Evolutionary conservation across 75 land plant genomes (phyloP).

Genomic region (Pinus taeda): DNA sequence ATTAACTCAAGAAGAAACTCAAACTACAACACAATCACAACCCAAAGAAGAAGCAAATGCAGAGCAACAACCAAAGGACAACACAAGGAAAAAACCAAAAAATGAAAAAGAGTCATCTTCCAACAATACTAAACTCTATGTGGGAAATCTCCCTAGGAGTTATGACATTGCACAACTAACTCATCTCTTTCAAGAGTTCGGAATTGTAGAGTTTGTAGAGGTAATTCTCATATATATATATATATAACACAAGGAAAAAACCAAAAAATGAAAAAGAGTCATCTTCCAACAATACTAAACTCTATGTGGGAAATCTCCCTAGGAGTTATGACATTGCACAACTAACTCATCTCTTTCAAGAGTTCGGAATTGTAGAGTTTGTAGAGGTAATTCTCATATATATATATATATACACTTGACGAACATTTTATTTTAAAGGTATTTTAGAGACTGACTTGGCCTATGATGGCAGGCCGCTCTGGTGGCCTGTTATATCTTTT

Average conservation of each 20-base stretch:
- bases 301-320: slow-evolving; percentile 35
- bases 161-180: slow-evolving; percentile 20
- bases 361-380: slow-evolving; percentile 18
- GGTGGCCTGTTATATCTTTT: no score
- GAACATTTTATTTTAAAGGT: no score
- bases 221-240: slow-evolving; percentile 8
- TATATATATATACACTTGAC: no score
- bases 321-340: slow-evolving; percentile 15
- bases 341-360: slow-evolving; percentile 24
- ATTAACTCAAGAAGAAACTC: neutral
- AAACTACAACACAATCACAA: neutral
- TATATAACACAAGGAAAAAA: no score
- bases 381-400: slow-evolving; percentile 18
- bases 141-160: slow-evolving; percentile 29
- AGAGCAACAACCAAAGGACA: neutral
- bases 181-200: slow-evolving; percentile 17
- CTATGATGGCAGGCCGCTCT: no score
- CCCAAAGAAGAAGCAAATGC: neutral
- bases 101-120: neutral
- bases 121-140: slow-evolving; percentile 19
- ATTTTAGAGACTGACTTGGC: no score
- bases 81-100: neutral
- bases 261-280: neutral
- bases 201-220: slow-evolving; percentile 25
- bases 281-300: neutral